Conservation (phyloP, 2,329 filamentous ascomycete genomes). For the Claviceps quebecensis region DNA sequence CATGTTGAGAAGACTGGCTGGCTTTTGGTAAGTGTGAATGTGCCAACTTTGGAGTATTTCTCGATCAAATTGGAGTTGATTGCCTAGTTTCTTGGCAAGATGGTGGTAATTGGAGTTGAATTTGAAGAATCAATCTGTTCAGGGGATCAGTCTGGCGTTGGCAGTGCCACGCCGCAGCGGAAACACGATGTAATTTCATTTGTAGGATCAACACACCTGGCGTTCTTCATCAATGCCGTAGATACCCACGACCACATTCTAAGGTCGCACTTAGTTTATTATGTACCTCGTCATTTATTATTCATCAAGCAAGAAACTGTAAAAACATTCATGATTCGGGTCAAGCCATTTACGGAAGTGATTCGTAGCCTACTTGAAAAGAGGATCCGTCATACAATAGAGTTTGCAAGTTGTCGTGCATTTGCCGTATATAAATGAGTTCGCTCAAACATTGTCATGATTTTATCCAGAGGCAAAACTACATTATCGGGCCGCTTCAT, state of each 20-base stretch:
- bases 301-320: not conserved
- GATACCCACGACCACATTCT: constrained; percentile 4
- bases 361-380: too few relatives aligned
- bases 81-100: not conserved
- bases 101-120: not conserved
- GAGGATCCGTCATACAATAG: too few relatives aligned
- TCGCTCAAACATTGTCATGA: too few relatives aligned
- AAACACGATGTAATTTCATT: constrained; percentile 1
- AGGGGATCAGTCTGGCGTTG: not conserved
- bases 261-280: constrained; percentile 2
- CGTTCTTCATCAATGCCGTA: constrained; percentile 1
- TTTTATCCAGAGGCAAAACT: too few relatives aligned
- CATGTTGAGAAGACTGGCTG: not conserved
- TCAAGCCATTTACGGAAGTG: too few relatives aligned
- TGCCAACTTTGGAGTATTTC: not conserved
- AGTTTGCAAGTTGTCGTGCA: too few relatives aligned
- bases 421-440: too few relatives aligned
- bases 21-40: not conserved
- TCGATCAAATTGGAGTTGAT: not conserved
- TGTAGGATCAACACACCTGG: not conserved
- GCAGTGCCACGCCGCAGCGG: not conserved
- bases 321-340: too few relatives aligned
- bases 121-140: not conserved
- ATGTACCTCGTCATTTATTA: not conserved
- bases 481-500: too few relatives aligned